Percentiles rank a stretch among this genome's conserved stretches.
Conservation (phyloP, 306 rosid species). For the Medicago arabica region DNA sequence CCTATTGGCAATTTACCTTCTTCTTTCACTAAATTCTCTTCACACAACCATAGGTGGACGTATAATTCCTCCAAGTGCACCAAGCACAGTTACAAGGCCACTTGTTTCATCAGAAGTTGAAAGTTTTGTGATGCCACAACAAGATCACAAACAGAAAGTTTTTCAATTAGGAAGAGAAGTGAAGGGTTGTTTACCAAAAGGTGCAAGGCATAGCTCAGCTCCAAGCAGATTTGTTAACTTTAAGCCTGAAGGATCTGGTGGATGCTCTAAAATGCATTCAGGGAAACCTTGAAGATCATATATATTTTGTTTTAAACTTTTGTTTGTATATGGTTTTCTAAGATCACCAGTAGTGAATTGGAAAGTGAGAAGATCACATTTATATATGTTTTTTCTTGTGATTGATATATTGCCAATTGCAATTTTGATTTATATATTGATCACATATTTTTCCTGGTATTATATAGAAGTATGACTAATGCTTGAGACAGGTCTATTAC, state of each 20-base stretch:
- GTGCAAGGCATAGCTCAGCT: slow-evolving; percentile 68
- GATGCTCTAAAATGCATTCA: slow-evolving; percentile 51
- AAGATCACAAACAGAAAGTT: slow-evolving; percentile 51
- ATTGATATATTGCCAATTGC: slow-evolving; percentile 33
- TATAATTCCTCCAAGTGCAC: slow-evolving; percentile 76
- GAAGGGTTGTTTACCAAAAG: slow-evolving; percentile 77
- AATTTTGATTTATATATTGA: slow-evolving; percentile 42
- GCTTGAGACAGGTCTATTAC: slow-evolving; percentile 34
- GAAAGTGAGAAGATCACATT: slow-evolving; percentile 9
- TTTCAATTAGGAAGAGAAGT: slow-evolving; percentile 53
- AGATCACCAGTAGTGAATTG: slow-evolving; percentile 9
- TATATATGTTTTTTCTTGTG: slow-evolving; percentile 11
- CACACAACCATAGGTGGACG: slow-evolving; percentile 58
- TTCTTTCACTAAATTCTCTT: slow-evolving; percentile 49
- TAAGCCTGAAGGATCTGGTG: slow-evolving; percentile 47
- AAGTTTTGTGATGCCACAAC: slow-evolving; percentile 53
- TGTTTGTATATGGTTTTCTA: slow-evolving; percentile 50
- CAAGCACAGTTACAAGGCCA: slow-evolving; percentile 80
- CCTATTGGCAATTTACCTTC: slow-evolving; percentile 41
- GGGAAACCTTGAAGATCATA: slow-evolving; percentile 51
- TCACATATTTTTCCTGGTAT: slow-evolving; percentile 3
- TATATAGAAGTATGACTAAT: slow-evolving; percentile 26
- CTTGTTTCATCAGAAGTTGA: slow-evolving; percentile 52
- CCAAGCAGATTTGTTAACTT: slow-evolving; percentile 82
- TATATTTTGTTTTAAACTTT: not conserved